These are phyloP conservation scores for Ogataea philodendri DNA, from an alignment of 805 yeast species.

Conservation along the genomic window DNA sequence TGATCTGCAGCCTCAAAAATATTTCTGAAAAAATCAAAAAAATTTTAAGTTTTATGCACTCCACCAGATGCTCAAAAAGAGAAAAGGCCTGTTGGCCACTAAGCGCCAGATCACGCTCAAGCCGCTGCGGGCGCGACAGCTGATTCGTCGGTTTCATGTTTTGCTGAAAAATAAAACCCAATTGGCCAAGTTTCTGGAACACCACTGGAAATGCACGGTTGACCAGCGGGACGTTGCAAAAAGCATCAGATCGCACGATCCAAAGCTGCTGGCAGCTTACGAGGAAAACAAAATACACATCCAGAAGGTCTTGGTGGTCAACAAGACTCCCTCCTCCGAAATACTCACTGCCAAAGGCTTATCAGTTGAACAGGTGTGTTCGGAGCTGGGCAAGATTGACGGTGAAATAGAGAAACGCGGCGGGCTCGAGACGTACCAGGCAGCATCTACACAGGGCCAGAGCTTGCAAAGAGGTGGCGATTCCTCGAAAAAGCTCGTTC, in stretches of 20 bases:
- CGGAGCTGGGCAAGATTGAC: constrained; percentile 52
- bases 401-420: constrained; percentile 64
- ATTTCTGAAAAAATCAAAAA: constrained; percentile 1
- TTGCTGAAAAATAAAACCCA: constrained; percentile 51
- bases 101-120: constrained; percentile 50
- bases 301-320: constrained; percentile 21
- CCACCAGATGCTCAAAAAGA: constrained; percentile 6
- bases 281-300: constrained; percentile 9
- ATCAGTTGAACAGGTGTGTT: constrained; percentile 19
- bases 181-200: constrained; percentile 3
- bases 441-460: constrained; percentile 86
- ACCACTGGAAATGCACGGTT: constrained; percentile 8
- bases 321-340: constrained; percentile 23
- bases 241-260: constrained; percentile 1
- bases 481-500: constrained; percentile 76
- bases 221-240: constrained; percentile 1
- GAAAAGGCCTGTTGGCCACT: constrained; percentile 30
- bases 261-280: constrained; percentile 9
- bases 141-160: constrained; percentile 76
- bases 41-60: constrained; percentile 1
- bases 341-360: constrained; percentile 15
- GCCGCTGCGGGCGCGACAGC: constrained; percentile 67
- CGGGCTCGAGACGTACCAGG: constrained; percentile 76
- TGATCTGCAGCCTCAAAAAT: constrained; percentile 4
- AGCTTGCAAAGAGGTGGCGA: constrained; percentile 81